Evolutionary conservation across 768 basidiomycete genomes (phyloP), one percentile per base, ranked within the genome.

Genomic region (Boletus rubroflammeus): DNA sequence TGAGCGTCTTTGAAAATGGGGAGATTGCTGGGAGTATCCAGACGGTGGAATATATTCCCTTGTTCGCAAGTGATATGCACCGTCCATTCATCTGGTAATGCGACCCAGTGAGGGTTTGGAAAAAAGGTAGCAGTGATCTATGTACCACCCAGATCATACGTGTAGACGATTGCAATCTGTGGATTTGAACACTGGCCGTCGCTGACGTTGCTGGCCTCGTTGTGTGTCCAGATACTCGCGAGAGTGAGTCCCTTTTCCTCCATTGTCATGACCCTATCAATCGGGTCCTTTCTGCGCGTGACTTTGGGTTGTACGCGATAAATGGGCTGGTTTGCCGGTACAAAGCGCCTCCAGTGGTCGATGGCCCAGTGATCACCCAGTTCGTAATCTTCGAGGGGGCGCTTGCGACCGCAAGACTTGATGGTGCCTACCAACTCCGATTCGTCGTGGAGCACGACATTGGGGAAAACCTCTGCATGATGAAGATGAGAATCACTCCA

Each of bases 401-500:
- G 52, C 28, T 52, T 65, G 44, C 59, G 62, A 32, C 63, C 58
- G 15, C 61, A 59, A 34, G 58, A 60, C 47, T 62, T 62, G 62
- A 68, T 67, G 3, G 59, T 62, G 8, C 60, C 58, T 4, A 46
- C 10, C 44, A 54, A n/a, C 15, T 41, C 35, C 19, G 47, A 43
- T 9, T 47, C 36, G 3, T 63, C 55, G 45, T 62, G 59, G 39
- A 64, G 54, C 42, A 63, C 61, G 40, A 62, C 59, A 28, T 70
- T 51, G 23, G 56, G 41, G 23, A 55, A 62, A 5, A 65, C 63
- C 31, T 63, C 58, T 23, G 66, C 58, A 4, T 40, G 54, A 48
- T 68, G 68, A 25, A 56, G 42, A 49, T 68, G 69, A 15, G 53
- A 49, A 23, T 66, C 45, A 35, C 54, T 58, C 69, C 69, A 70